Conservation (phyloP, 164 flowering plant genomes). For the Kingdonia uniflora region DNA sequence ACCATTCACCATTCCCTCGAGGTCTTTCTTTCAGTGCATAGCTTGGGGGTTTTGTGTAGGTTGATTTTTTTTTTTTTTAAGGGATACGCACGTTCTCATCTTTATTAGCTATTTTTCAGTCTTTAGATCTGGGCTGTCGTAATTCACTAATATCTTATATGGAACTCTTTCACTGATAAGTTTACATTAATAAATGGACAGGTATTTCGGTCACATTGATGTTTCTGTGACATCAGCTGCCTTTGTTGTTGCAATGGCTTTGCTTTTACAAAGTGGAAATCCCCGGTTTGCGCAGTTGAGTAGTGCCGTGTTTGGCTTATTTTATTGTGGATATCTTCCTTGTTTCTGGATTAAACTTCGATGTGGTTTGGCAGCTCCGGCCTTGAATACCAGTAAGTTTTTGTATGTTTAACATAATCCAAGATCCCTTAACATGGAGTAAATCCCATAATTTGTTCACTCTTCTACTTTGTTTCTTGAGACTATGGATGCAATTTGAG, state of each 20-base stretch:
- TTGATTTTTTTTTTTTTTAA: too few species aligned
- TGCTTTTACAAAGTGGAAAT: slow-evolving; percentile 82
- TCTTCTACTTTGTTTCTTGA: too few species aligned
- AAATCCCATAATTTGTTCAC: too few species aligned
- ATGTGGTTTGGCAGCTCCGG: slow-evolving; percentile 78
- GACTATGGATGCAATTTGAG: too few species aligned
- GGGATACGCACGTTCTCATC: too few species aligned
- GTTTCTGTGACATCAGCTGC: slow-evolving; percentile 81
- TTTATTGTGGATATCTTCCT: slow-evolving; percentile 96
- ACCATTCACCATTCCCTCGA: neutral
- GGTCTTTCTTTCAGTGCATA: neutral
- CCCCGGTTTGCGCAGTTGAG: slow-evolving; percentile 96
- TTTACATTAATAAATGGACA: slow-evolving; percentile 17
- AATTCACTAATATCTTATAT: neutral
- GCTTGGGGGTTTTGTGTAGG: neutral
- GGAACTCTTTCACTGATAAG: slow-evolving; percentile 6
- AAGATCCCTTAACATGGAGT: too few species aligned
- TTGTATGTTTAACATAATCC: neutral
- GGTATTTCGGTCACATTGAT: slow-evolving; percentile 86
- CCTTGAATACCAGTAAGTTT: slow-evolving; percentile 68
- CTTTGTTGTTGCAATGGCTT: slow-evolving; percentile 72
- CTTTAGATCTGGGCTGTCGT: neutral
- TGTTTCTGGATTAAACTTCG: slow-evolving; percentile 98
- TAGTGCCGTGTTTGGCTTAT: slow-evolving; percentile 85
- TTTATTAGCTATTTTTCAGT: neutral